A percentile compares a stretch with the other conserved stretches of the same genome.
phyloP scores from a whole-genome alignment of 306 rosid genomes.

The Inga leiocalycina region DNA sequence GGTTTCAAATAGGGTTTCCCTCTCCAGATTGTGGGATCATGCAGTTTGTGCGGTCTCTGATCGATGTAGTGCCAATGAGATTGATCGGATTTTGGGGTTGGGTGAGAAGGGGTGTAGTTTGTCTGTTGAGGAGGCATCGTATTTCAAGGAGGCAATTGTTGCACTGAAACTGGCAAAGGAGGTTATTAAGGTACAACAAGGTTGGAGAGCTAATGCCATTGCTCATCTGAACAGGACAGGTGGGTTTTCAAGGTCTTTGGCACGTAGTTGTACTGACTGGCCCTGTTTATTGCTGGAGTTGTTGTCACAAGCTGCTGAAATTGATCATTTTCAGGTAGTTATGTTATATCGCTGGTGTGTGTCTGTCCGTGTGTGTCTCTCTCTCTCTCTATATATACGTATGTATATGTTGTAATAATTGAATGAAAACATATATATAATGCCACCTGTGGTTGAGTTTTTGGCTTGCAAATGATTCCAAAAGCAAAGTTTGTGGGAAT shows the following conservation, averaged over 20 bases:
- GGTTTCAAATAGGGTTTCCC: conserved; percentile 40
- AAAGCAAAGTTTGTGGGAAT: neutral
- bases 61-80: conserved; percentile 57
- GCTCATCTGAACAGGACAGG: conserved; percentile 65
- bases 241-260: conserved; percentile 68
- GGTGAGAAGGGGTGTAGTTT: conserved; percentile 47
- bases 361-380: neutral
- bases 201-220: conserved; percentile 76
- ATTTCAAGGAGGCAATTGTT: conserved; percentile 66
- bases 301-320: conserved; percentile 89
- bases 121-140: conserved; percentile 73
- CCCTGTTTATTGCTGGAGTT: conserved; percentile 85
- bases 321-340: conserved; percentile 86
- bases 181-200: conserved; percentile 66
- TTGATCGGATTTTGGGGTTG: conserved; percentile 54
- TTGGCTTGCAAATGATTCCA: neutral
- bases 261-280: conserved; percentile 86
- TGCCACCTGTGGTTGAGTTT: neutral
- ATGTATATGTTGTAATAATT: neutral
- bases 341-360: neutral
- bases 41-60: conserved; percentile 60
- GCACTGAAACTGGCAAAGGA: conserved; percentile 81
- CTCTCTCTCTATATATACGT: no score
- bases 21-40: conserved; percentile 72
- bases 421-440: neutral